phyloP scores from a whole-genome alignment of 2,329 filamentous ascomycete species.

The Xylaria sp. region DNA sequence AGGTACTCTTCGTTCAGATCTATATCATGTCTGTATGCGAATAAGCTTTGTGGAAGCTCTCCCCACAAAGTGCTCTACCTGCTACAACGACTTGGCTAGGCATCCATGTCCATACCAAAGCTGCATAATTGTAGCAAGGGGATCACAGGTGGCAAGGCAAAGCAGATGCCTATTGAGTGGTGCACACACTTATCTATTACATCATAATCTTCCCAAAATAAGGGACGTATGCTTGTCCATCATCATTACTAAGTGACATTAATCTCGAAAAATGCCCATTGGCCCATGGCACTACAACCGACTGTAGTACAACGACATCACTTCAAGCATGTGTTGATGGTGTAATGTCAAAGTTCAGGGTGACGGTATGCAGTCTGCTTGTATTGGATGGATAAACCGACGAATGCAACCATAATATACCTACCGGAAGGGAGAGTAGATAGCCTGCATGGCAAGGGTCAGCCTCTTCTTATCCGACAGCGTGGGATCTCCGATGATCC shows the following conservation, averaged over 20 bases:
- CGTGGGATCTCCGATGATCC: slow-evolving; percentile 26
- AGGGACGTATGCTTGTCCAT: too few species aligned
- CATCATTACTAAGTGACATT: not conserved
- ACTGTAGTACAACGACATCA: not conserved
- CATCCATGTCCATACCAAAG: too few species aligned
- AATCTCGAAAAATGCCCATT: not conserved
- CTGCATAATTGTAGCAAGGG: too few species aligned
- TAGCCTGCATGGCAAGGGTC: slow-evolving; percentile 14
- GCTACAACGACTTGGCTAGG: too few species aligned
- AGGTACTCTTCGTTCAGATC: not conserved
- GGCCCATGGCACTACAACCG: not conserved
- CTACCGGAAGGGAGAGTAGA: not conserved
- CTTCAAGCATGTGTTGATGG: not conserved
- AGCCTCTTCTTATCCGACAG: slow-evolving; percentile 25
- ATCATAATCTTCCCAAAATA: not conserved
- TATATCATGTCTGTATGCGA: too few species aligned
- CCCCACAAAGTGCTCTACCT: too few species aligned
- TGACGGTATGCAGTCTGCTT: too few species aligned
- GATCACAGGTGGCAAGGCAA: too few species aligned
- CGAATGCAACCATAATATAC: not conserved
- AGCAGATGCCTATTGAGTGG: too few species aligned
- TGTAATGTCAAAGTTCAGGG: not conserved
- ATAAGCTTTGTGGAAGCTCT: too few species aligned
- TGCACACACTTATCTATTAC: not conserved
- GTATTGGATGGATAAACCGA: not conserved